These are phyloP conservation scores for Schoenoplectus triqueter DNA, from an alignment of 202 grass and related monocot species.

Conservation along the genomic window DNA sequence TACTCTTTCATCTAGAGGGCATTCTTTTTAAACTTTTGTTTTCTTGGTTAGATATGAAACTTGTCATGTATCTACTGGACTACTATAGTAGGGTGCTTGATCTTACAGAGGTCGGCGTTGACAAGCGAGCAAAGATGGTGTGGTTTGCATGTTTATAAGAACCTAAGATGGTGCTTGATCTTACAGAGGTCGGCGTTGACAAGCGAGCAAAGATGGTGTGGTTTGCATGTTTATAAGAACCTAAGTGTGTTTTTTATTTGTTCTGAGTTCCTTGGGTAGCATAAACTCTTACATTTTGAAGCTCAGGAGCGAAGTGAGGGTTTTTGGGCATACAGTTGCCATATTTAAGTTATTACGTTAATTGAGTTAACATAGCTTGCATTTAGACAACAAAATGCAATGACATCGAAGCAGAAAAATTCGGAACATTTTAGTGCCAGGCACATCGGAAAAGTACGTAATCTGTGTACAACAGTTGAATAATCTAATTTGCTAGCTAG, in stretches of 20 bases:
- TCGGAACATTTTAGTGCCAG: not conserved
- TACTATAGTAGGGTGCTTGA: not conserved
- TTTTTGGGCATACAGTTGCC: not conserved
- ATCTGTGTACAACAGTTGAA: not conserved
- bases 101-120: not conserved
- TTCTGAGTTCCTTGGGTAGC: not conserved
- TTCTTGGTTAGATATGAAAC: not conserved
- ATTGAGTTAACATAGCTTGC: not conserved
- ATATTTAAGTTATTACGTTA: constrained; percentile 4
- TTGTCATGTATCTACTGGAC: not conserved
- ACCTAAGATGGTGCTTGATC: not conserved
- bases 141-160: not conserved
- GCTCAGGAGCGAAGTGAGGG: not conserved
- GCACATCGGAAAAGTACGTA: not conserved
- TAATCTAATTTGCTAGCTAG: not conserved
- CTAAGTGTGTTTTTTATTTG: not conserved
- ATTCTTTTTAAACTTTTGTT: constrained; percentile 21
- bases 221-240: not conserved
- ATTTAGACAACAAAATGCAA: not conserved
- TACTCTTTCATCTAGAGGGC: constrained; percentile 38
- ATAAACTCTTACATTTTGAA: not conserved
- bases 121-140: not conserved
- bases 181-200: not conserved
- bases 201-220: not conserved
- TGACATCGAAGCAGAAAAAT: not conserved